A percentile compares a stretch with the other conserved stretches of the same genome.
phyloP scores from a whole-genome alignment of 441 rosid genomes.

The Codiaeum variegatum region DNA sequence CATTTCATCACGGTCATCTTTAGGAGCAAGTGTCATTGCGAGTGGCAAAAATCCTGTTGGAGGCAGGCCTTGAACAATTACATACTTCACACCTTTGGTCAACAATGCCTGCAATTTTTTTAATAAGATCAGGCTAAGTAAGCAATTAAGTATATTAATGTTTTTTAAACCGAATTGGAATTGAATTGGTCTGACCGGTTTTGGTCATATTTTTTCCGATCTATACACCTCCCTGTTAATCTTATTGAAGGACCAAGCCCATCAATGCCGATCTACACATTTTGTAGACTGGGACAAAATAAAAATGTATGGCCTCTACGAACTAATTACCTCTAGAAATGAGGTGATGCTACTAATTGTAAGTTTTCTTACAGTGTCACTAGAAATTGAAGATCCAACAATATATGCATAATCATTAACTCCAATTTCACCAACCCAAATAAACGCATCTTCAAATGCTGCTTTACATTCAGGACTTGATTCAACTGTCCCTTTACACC shows the following conservation, averaged over 20 bases:
- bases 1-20: conserved; percentile 58
- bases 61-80: conserved; percentile 79
- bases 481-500: conserved; percentile 31
- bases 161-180: too few species aligned
- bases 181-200: too few species aligned
- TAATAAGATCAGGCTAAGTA: neutral
- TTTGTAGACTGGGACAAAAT: too few species aligned
- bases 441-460: conserved; percentile 48
- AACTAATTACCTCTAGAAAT: conserved; percentile 72
- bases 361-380: conserved; percentile 48
- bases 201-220: too few species aligned
- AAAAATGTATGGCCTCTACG: too few species aligned
- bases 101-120: conserved; percentile 49
- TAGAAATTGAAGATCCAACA: conserved; percentile 48
- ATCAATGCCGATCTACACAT: too few species aligned
- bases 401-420: conserved; percentile 83
- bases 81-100: conserved; percentile 62
- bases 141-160: too few species aligned
- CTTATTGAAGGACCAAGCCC: too few species aligned
- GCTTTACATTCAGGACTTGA: conserved; percentile 36
- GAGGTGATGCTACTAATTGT: conserved; percentile 35
- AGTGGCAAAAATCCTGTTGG: conserved; percentile 72
- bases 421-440: conserved; percentile 95
- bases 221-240: too few species aligned
- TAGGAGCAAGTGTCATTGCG: conserved; percentile 47